Conservation (phyloP, 2,329 filamentous ascomycete species). For the Colletotrichum chlorophyti region DNA sequence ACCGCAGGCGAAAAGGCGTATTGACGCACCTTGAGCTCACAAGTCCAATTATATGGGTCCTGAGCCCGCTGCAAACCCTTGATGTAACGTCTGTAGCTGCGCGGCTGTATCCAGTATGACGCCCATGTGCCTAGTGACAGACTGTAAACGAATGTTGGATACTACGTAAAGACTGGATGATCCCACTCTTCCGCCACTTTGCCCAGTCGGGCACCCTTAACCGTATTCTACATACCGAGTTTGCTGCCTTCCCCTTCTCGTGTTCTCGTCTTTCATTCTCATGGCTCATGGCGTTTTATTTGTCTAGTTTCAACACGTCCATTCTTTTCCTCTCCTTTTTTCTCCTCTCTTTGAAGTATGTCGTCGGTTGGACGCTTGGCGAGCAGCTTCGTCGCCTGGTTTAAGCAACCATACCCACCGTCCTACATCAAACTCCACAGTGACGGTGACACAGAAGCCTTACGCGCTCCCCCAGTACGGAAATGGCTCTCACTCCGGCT, state of each 20-base stretch:
- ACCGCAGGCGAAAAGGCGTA: too few species aligned
- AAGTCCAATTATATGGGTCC: neutral
- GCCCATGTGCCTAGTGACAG: too few species aligned
- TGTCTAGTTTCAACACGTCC: neutral
- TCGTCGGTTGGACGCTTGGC: neutral
- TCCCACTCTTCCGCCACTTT: neutral
- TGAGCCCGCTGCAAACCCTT: neutral
- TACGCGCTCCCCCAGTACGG: neutral
- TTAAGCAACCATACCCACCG: neutral
- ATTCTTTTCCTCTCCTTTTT: neutral
- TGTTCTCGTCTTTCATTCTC: neutral
- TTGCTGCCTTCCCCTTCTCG: too few species aligned
- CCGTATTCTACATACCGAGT: too few species aligned
- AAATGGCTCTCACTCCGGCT: neutral
- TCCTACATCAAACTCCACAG: conserved; percentile 4
- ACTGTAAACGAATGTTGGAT: too few species aligned
- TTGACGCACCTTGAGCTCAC: too few species aligned
- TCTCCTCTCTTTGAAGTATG: neutral
- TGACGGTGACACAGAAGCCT: neutral
- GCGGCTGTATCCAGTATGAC: too few species aligned
- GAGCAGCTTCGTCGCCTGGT: neutral
- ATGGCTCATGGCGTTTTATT: neutral
- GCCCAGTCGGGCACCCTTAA: too few species aligned
- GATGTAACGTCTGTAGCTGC: too few species aligned
- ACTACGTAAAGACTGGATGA: neutral